phyloP scores from a whole-genome alignment of 441 rosid genomes.

The Pelargonium cotyledonis region DNA sequence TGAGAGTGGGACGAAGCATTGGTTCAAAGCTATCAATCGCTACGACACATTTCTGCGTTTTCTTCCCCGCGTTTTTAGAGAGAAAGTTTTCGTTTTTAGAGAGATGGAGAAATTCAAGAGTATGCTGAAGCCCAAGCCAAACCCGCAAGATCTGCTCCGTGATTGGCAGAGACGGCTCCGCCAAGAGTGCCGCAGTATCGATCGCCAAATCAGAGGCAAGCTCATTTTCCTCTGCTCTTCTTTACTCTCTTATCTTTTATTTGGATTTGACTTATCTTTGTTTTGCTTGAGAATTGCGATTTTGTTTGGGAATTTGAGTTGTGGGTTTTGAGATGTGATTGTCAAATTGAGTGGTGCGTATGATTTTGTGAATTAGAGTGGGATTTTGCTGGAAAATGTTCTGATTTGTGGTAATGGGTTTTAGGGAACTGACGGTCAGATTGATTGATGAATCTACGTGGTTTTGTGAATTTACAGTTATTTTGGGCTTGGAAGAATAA shows the following conservation, averaged over 20 bases:
- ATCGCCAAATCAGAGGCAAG: conserved; percentile 71
- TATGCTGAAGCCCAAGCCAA: conserved; percentile 32
- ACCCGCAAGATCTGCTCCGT: conserved; percentile 36
- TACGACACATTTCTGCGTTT: not conserved
- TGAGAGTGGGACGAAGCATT: not conserved
- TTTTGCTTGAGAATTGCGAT: not conserved
- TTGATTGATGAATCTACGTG: not conserved
- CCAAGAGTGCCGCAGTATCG: conserved; percentile 39
- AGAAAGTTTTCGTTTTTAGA: not conserved
- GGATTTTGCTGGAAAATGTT: too few species aligned
- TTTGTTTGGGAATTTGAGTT: not conserved
- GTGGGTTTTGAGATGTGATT: too few species aligned
- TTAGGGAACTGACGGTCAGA: not conserved
- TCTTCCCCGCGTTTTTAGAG: not conserved
- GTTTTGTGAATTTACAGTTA: not conserved
- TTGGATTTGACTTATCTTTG: not conserved
- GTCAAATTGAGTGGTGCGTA: not conserved
- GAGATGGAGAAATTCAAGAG: conserved; percentile 27
- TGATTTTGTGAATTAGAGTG: not conserved
- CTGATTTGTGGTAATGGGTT: not conserved
- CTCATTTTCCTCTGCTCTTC: not conserved
- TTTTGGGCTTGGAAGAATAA: not conserved
- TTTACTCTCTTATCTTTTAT: not conserved
- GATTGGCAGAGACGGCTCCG: conserved; percentile 47
- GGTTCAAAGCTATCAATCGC: not conserved